phyloP scores from a whole-genome alignment of 352 stramenopile genomes.

The Phytophthora gonapodyides region DNA sequence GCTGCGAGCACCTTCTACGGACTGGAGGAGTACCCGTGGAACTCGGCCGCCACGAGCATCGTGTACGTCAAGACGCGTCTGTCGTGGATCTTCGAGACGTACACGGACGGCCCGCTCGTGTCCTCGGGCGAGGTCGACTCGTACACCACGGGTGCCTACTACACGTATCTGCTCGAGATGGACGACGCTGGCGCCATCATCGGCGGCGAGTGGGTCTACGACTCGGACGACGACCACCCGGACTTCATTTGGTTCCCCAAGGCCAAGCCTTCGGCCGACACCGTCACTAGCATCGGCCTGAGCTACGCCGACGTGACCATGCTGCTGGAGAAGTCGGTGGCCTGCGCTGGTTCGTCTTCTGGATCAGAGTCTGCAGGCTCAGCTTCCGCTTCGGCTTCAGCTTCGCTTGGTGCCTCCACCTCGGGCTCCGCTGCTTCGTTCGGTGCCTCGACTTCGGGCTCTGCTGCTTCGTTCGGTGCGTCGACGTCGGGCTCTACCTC shows the following conservation, averaged over 20 bases:
- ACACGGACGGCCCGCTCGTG: constrained; percentile 38
- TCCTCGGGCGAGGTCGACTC: constrained; percentile 28
- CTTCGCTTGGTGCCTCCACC: background rate
- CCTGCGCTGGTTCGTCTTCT: constrained; percentile 14
- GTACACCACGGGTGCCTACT: constrained; percentile 34
- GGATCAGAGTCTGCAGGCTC: constrained; percentile 7
- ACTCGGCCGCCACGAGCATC: constrained; percentile 42
- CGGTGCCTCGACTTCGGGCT: constrained; percentile 5
- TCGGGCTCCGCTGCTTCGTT: constrained; percentile 8
- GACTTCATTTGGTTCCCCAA: constrained; percentile 47
- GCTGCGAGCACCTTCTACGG: constrained; percentile 43
- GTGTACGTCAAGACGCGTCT: constrained; percentile 48
- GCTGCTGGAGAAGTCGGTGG: constrained; percentile 34
- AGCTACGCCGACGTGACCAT: constrained; percentile 39
- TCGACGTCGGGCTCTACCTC: constrained; percentile 17
- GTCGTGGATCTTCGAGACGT: constrained; percentile 49
- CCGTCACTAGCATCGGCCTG: constrained; percentile 36
- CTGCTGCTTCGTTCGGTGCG: background rate
- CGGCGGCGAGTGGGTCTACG: constrained; percentile 47
- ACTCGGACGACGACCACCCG: constrained; percentile 35
- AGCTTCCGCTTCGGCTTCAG: background rate
- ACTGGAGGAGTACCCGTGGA: constrained; percentile 52
- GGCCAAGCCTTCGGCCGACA: constrained; percentile 23
- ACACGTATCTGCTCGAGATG: constrained; percentile 46
- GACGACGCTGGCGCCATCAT: constrained; percentile 39